Evolutionary conservation across 306 rosid genomes (phyloP), one percentile per base, ranked within the genome.

Genomic region (Luffa acutangula): DNA sequence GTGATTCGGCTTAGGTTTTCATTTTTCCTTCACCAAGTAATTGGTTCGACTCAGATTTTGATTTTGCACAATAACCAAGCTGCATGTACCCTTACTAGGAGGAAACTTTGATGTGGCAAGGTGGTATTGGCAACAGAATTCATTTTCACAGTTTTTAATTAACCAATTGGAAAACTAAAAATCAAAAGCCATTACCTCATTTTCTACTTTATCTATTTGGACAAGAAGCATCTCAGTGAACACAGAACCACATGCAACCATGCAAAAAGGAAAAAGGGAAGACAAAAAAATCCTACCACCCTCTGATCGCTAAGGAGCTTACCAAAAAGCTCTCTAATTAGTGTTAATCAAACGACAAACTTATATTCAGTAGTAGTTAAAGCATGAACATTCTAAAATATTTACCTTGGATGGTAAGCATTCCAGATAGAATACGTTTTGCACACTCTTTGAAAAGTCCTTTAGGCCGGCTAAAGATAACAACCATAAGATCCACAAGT

Each of bases 371-470:
- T 65, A 36, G 21, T 65, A 25, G 56, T 12, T 20, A 49, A 31
- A 57, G 54, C 18, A 39, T 41, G 39, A 48, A 77, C 14, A n/a
- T 8, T 78, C 36, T 17, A 43, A 48, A 51, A 13, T 46, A 73
- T 25, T 31, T 67, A 95, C 97, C 97, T 91, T 91, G 87, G 80
- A 94, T 89, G 9, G 81, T 84, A 14, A 72, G 83, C 87, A 92
- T 92, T 82, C 98, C 98, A 64, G 98, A 91, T 75, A 90, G 89
- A 84, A 94, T 85, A 75, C 97, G 95, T 82, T 91, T 94, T 77
- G 82, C 89, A 85, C 97, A 92, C 89, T 94, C 98, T 90, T 89
- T 94, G 86, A 92, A 92, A 77, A 88, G 93, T 83, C 98, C 98
- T 84, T 92, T 94, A 6, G 98, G 98, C 74, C 97, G 98, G 76